Conservation (phyloP, 2,329 filamentous ascomycete genomes). For the Xylaria sp. region DNA sequence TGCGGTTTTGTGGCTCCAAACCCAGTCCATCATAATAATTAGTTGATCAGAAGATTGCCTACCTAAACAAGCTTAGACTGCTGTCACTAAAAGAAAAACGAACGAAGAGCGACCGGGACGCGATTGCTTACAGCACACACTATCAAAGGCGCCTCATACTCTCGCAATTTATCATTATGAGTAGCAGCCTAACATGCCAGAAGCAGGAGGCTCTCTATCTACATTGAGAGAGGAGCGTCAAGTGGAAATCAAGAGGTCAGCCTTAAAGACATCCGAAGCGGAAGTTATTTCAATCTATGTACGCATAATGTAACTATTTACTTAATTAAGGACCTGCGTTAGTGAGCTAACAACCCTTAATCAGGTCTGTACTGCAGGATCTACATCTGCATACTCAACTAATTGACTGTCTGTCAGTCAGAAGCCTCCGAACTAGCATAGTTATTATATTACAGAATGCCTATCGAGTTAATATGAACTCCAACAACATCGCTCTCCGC, state of each 20-base stretch:
- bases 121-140: neutral
- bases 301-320: neutral
- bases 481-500: neutral
- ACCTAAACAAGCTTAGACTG: constrained; percentile 21
- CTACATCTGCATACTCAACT: neutral
- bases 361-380: neutral
- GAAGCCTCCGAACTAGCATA: neutral
- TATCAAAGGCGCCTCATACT: neutral
- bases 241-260: neutral
- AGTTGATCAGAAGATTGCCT: constrained; percentile 18
- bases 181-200: constrained; percentile 1
- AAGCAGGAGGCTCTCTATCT: neutral
- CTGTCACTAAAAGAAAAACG: neutral
- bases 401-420: neutral
- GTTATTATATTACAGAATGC: neutral
- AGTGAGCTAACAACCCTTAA: neutral
- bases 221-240: neutral
- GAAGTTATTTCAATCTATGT: neutral
- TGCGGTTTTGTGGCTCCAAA: neutral
- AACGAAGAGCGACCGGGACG: constrained; percentile 5
- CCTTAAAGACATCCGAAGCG: neutral
- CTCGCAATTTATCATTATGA: neutral
- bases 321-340: neutral
- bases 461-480: neutral
- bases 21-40: constrained; percentile 20